Percentiles rank a stretch among this genome's conserved stretches.
Conservation (phyloP, 768 basidiomycete genomes). For the Mycena rebaudengoi region DNA sequence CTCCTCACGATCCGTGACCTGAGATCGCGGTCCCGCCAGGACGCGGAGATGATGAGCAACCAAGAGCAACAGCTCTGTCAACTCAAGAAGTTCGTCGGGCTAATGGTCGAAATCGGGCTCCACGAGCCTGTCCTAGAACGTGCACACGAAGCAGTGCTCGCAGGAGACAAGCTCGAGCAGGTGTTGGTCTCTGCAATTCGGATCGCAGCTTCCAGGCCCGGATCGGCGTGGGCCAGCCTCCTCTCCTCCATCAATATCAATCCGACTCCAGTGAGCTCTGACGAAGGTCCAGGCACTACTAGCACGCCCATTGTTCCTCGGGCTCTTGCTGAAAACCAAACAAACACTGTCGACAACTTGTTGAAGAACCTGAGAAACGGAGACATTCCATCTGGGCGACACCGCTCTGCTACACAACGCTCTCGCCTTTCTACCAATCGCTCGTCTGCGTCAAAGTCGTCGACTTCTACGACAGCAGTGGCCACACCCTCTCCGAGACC, state of each 20-base stretch:
- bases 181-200: conserved; percentile 53
- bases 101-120: conserved; percentile 46
- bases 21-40: conserved; percentile 27
- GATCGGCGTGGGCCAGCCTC: conserved; percentile 53
- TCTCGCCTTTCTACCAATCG: neutral
- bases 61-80: conserved; percentile 39
- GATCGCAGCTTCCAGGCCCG: conserved; percentile 47
- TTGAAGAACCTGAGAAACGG: conserved; percentile 32
- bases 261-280: conserved; percentile 39
- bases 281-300: conserved; percentile 24
- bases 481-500: conserved; percentile 9
- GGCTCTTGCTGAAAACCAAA: conserved; percentile 24
- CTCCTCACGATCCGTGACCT: conserved; percentile 37
- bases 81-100: conserved; percentile 44
- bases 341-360: conserved; percentile 44
- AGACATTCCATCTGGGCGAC: conserved; percentile 18
- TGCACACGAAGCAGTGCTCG: conserved; percentile 37
- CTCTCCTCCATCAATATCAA: conserved; percentile 39
- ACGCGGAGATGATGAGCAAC: conserved; percentile 34
- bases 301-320: conserved; percentile 33
- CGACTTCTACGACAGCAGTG: neutral
- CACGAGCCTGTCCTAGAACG: conserved; percentile 41
- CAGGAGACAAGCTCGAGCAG: conserved; percentile 47
- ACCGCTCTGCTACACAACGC: conserved; percentile 13
- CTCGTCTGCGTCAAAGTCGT: neutral